Percentiles rank a stretch among this genome's conserved stretches.
These are phyloP conservation scores for Lignosus rhinocerotis DNA, from an alignment of 1,284 basidiomycete genomes.

Conservation along the genomic window DNA sequence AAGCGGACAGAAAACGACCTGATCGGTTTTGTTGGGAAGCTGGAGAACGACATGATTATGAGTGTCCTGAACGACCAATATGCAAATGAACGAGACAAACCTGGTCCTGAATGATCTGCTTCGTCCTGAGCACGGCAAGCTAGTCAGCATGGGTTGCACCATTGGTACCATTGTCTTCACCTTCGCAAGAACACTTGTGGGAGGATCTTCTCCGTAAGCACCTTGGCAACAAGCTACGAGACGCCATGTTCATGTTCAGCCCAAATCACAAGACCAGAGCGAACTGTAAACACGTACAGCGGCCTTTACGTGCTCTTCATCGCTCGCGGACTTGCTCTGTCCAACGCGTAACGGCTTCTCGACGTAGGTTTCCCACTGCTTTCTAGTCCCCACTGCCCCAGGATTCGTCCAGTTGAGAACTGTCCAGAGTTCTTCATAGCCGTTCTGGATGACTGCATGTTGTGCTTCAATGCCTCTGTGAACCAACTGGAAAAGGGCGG, in stretches of 20 bases:
- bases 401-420: slow-evolving; percentile 83
- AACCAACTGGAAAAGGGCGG: background rate
- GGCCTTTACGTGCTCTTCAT: slow-evolving; percentile 60
- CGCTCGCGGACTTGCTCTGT: slow-evolving; percentile 65
- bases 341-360: slow-evolving; percentile 66
- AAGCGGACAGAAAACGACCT: slow-evolving; percentile 89
- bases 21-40: slow-evolving; percentile 81
- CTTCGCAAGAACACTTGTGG: slow-evolving; percentile 79
- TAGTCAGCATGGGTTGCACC: background rate
- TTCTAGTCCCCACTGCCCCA: slow-evolving; percentile 59
- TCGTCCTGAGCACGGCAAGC: slow-evolving; percentile 54
- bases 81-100: slow-evolving; percentile 32
- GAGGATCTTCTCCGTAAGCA: slow-evolving; percentile 66
- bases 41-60: slow-evolving; percentile 30
- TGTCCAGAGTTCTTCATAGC: slow-evolving; percentile 82
- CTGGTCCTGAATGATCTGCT: slow-evolving; percentile 76
- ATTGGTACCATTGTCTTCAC: slow-evolving; percentile 35
- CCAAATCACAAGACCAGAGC: background rate
- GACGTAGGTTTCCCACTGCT: slow-evolving; percentile 72
- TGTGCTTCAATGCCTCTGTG: background rate
- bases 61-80: background rate
- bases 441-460: slow-evolving; percentile 81
- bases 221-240: slow-evolving; percentile 51
- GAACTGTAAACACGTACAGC: slow-evolving; percentile 37
- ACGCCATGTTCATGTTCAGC: background rate